Conservation (phyloP, 1,284 basidiomycete species). For the Ustilago shanxiensis region DNA sequence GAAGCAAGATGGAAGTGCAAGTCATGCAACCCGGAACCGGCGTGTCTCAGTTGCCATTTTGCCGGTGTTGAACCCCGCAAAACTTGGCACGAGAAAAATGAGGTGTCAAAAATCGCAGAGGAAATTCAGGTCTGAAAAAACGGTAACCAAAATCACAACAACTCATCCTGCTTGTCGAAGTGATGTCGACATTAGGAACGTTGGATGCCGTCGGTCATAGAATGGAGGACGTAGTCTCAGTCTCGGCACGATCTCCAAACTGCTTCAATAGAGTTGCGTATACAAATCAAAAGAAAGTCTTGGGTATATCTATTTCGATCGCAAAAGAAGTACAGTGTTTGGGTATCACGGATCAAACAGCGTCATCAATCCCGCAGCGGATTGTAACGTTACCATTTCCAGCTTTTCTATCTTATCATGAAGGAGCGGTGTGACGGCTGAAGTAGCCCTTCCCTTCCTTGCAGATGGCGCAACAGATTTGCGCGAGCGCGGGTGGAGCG, state of each 20-base stretch:
- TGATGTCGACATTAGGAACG: too few relatives aligned
- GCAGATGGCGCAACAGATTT: conserved; percentile 12
- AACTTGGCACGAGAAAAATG: not conserved
- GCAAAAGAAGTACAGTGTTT: not conserved
- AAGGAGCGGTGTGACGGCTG: conserved; percentile 9
- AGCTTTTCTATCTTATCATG: not conserved
- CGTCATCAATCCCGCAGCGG: conserved; percentile 17
- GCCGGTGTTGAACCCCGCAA: conserved; percentile 9
- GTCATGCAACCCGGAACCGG: conserved; percentile 1
- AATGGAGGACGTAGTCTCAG: not conserved
- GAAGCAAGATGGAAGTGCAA: not conserved
- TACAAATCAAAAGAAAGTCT: too few relatives aligned
- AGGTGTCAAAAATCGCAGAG: not conserved
- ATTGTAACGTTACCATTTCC: not conserved
- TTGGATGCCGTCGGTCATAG: too few relatives aligned
- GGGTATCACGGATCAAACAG: conserved; percentile 9
- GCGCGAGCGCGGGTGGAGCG: conserved; percentile 18
- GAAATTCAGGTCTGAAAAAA: not conserved
- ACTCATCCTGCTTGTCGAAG: too few relatives aligned
- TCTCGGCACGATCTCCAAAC: not conserved
- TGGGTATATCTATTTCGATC: conserved; percentile 19
- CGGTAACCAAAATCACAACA: not conserved
- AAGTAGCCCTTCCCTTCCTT: conserved; percentile 24
- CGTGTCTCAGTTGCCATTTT: not conserved
- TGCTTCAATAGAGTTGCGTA: not conserved